phyloP scores from a whole-genome alignment of 495 filamentous ascomycete species.

The Aspergillus saccharolyticus region DNA sequence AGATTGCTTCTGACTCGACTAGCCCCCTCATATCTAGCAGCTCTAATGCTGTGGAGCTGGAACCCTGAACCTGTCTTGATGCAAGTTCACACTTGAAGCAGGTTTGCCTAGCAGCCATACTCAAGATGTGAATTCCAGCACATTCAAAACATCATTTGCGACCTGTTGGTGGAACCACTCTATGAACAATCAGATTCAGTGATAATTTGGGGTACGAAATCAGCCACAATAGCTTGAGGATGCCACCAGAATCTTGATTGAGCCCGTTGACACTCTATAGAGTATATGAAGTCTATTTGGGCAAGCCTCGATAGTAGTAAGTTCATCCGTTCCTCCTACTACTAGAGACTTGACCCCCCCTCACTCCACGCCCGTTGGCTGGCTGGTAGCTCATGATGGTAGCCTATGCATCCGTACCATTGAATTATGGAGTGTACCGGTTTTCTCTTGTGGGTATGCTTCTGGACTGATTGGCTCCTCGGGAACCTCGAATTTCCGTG shows the following conservation, averaged over 20 bases:
- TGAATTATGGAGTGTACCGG: background rate
- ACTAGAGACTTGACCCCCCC: background rate
- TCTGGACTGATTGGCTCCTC: background rate
- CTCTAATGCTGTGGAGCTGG: background rate
- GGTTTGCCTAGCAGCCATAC: background rate
- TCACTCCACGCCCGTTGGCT: constrained; percentile 1
- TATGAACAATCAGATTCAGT: background rate
- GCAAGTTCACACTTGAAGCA: background rate
- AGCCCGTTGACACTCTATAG: background rate
- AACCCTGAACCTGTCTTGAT: background rate
- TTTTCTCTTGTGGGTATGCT: background rate
- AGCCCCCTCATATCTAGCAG: background rate
- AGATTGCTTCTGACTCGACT: background rate
- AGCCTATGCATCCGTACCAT: constrained; percentile 1
- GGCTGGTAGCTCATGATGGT: background rate
- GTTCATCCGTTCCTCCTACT: background rate
- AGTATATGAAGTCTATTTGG: background rate
- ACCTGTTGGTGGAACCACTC: background rate
- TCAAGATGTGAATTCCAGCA: background rate
- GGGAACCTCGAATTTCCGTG: background rate
- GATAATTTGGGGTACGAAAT: background rate
- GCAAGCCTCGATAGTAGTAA: background rate
- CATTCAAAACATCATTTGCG: background rate
- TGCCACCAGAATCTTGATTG: background rate
- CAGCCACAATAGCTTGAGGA: background rate